Conservation (phyloP, 805 yeast genomes). For the Huiozyma naganishii region DNA sequence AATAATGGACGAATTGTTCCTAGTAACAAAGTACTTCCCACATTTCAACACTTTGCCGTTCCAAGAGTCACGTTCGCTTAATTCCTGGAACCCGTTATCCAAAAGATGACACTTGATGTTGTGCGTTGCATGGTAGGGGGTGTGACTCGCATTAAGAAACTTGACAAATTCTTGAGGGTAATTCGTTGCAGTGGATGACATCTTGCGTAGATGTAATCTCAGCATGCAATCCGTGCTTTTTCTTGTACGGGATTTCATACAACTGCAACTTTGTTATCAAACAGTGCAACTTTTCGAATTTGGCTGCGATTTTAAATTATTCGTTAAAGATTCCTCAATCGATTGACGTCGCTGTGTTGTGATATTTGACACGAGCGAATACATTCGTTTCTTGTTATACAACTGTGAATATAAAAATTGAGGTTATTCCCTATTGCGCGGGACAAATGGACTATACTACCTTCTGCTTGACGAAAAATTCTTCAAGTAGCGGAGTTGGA, state of each 20-base stretch:
- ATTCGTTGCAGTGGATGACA: slow-evolving; percentile 10
- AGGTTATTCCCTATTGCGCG: no score
- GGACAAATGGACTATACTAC: slow-evolving; percentile 35
- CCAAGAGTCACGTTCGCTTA: slow-evolving; percentile 70
- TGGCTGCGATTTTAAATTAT: no score
- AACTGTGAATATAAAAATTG: no score
- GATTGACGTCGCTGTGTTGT: no score
- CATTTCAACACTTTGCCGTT: slow-evolving; percentile 39
- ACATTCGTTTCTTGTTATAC: no score
- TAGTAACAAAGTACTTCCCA: slow-evolving; percentile 72
- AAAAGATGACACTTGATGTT: slow-evolving; percentile 45
- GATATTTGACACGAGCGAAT: no score
- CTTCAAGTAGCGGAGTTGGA: slow-evolving; percentile 71
- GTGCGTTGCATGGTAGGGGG: slow-evolving; percentile 89
- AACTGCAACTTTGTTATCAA: not conserved
- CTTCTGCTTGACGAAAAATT: slow-evolving; percentile 82
- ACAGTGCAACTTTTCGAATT: not conserved
- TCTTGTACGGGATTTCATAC: no score
- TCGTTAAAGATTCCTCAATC: no score
- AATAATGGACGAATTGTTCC: slow-evolving; percentile 81
- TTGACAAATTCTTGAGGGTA: slow-evolving; percentile 48
- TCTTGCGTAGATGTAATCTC: slow-evolving; percentile 18
- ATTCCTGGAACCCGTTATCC: slow-evolving; percentile 58
- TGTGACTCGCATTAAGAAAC: slow-evolving; percentile 76
- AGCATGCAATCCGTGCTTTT: slow-evolving; percentile 13